Base-by-base conservation (phyloP, 176 grass and related monocot species). In the Phoenix roebelenii region DNA sequence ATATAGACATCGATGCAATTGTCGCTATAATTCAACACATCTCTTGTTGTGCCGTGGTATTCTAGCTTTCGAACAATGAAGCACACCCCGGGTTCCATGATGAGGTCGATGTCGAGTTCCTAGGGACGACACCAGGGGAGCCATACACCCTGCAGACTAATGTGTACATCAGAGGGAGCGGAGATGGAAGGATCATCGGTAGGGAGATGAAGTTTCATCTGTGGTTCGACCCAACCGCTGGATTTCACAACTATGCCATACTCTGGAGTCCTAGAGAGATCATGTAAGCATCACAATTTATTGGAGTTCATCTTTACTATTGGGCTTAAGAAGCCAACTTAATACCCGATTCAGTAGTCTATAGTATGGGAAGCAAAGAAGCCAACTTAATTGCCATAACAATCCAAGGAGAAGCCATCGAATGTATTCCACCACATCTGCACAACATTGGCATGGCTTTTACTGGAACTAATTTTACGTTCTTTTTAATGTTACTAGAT, bases 71-170 rank as follows among this genome's bases (percentile, higher is more conserved):
- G 3, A 91, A 91, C 74, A 65, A 63, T 28, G 60, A 91, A 65
- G 87, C 69, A 7, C 73, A 86, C 53, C 87, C 83, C 0, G 83
- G 88, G 3, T 75, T 52, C 63, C 88, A 86, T 63, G 87, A 91
- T 52, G 87, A 86, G 67, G 79, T 86, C 10, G 82, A 91, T 64
- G 85, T 91, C 25, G 82, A 91, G 60, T 80, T 91, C 24, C 39
- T 91, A 23, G 79, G 88, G 18, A 91, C 83, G 1, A 77, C 73
- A 15, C 79, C 79, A 0, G 79, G 83, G 0, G 28, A 23, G 44
- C 88, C 88, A 3, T 86, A 91, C 76, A 80, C 76, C 1, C 50
- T 91, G 79, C 88, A 86, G 76, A 91, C 87, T 3, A 91, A 91
- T 57, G 79, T 91, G 1, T 91, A 80, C 66, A 67, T 82, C 19